These are phyloP conservation scores for Colletotrichum ledebouriae DNA, from an alignment of 2,329 filamentous ascomycete genomes.

Conservation along the genomic window DNA sequence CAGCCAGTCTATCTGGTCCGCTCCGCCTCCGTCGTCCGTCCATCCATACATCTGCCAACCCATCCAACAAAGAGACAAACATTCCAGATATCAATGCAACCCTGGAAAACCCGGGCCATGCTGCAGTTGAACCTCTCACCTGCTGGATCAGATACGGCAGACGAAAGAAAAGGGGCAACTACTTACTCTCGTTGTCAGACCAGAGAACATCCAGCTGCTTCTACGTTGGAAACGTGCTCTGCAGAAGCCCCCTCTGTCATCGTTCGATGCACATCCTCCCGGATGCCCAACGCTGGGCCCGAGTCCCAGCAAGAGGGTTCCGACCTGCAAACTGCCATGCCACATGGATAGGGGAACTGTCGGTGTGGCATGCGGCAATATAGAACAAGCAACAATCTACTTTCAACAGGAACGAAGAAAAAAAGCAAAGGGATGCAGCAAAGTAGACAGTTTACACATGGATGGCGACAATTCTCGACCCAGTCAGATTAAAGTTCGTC, in stretches of 20 bases:
- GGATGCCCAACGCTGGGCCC: constrained; percentile 20
- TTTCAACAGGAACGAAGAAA: background rate
- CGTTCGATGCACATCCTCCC: constrained; percentile 25
- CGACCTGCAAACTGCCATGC: constrained; percentile 34
- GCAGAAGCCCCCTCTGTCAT: constrained; percentile 6
- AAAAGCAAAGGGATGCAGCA: constrained; percentile 6
- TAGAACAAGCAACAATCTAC: constrained; percentile 8
- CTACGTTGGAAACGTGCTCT: background rate
- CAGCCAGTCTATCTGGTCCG: no score
- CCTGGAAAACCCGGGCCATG: constrained; percentile 12
- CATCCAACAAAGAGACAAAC: constrained; percentile 25
- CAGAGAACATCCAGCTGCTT: background rate
- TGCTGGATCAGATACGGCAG: constrained; percentile 2
- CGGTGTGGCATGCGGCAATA: constrained; percentile 11
- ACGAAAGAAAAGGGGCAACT: constrained; percentile 20
- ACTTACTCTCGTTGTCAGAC: background rate
- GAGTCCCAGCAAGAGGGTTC: constrained; percentile 19
- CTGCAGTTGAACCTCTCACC: constrained; percentile 8
- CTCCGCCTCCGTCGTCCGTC: constrained; percentile 8
- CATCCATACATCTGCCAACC: background rate
- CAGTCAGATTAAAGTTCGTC: constrained; percentile 8
- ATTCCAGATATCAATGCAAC: constrained; percentile 27
- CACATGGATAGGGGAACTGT: constrained; percentile 19
- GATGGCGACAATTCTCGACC: constrained; percentile 6
- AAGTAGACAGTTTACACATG: background rate